Evolutionary conservation across 345 rosid genomes (phyloP).

Genomic region (Limnanthes douglasii): DNA sequence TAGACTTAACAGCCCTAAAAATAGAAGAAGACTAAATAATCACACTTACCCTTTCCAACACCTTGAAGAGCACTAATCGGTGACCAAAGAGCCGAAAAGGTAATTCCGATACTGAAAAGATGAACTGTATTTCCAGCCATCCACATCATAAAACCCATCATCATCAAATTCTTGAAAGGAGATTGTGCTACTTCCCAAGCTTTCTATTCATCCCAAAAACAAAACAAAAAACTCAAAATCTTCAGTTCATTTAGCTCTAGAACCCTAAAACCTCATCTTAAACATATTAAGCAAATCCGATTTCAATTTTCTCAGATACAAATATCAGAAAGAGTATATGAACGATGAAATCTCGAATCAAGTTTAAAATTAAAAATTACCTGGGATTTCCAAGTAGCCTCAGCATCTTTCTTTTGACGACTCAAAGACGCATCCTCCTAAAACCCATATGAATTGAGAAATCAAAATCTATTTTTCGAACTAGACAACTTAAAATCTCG

Average conservation of each 20-base stretch:
- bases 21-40: not conserved
- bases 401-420: slow-evolving; percentile 97
- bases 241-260: too few relatives aligned
- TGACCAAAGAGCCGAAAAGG: slow-evolving; percentile 98
- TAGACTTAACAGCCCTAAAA: too few relatives aligned
- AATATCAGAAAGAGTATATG: not conserved
- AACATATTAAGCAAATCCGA: not conserved
- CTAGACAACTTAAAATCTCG: not conserved
- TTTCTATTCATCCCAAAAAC: slow-evolving; percentile 42
- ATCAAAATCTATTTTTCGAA: not conserved
- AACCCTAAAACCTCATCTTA: too few relatives aligned
- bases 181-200: slow-evolving; percentile 99
- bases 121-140: slow-evolving; percentile 99
- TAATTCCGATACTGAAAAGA: slow-evolving; percentile 96
- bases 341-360: not conserved
- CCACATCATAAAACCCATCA: slow-evolving; percentile 99
- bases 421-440: slow-evolving; percentile 78
- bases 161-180: slow-evolving; percentile 91
- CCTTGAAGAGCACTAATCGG: slow-evolving; percentile 96
- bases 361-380: slow-evolving; percentile 15
- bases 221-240: too few relatives aligned
- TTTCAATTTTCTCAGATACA: not conserved
- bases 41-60: slow-evolving; percentile 81
- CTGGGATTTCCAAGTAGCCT: slow-evolving; percentile 94
- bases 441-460: not conserved